Base-by-base conservation (phyloP, 163 green algal genomes). In the Scenedesmus sp. region DNA sequence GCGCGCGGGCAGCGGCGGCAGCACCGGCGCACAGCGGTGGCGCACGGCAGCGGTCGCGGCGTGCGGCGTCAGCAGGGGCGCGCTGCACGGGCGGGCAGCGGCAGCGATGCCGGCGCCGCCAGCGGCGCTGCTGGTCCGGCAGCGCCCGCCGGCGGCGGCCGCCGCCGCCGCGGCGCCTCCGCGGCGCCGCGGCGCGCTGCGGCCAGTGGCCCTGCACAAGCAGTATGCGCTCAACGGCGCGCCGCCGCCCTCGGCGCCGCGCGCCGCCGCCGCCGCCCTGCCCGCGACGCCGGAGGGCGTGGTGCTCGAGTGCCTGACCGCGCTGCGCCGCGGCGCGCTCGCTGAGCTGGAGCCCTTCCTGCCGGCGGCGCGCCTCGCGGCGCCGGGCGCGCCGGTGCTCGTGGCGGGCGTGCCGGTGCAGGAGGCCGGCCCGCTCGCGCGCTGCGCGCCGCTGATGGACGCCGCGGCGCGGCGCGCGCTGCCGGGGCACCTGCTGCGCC, bases 401-500 rank as follows among this genome's bases (percentile, higher is more conserved):
- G 36, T 83, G 17, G 75, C 75, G 1, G 75, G 75, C 15, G 53
- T 77, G 15, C 45, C 64, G 1, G 64, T 83, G 11, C 54, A 66
- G 47, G 75, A 83, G 47, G 29, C 70, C 29, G 75, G 75, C 3
- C 75, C 75, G 5, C 64, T 83, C 1, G 64, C 75, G 10, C 47
- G 74, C 34, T 75, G 48, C 20, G 36, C 74, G 2, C 62, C 48
- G 3, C 76, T 62, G 18, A 60, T 90, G 17, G 77, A 89, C 63
- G 62, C 85, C 36, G 86, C 87, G 18, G 84, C 89, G 7, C 54
- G 89, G 18, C 77, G 89, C 0, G 78, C 87, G 64, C 70, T 93
- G 63, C 89, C 89, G 10, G 85, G 87, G 2, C 83, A 93, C 81
- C 78, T 93, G 60, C 81, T 93, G 54, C 75, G 88, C 0, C 82